A percentile compares a stretch with the other conserved stretches of the same genome.
Conservation (phyloP, 805 yeast genomes). For the Zygosaccharomyces lentus region DNA sequence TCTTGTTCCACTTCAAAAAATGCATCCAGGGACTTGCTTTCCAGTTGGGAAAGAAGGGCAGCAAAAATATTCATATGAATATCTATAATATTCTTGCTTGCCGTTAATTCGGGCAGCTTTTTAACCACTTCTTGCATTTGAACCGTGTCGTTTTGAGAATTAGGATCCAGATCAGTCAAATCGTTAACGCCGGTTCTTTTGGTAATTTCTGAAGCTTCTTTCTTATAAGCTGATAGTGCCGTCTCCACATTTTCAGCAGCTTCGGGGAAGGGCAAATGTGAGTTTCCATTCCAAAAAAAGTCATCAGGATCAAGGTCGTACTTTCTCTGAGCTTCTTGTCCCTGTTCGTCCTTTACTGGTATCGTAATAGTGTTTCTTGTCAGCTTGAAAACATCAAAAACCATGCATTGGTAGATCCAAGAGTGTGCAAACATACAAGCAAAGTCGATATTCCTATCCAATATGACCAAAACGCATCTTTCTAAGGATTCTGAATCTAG, state of each 20-base stretch:
- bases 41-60: constrained; percentile 72
- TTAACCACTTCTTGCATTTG: constrained; percentile 84
- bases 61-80: constrained; percentile 96
- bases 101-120: constrained; percentile 86
- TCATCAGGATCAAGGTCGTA: constrained; percentile 91
- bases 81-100: constrained; percentile 82
- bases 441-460: constrained; percentile 87
- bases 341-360: constrained; percentile 38
- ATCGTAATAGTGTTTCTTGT: constrained; percentile 77
- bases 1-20: constrained; percentile 93
- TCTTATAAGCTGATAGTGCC: constrained; percentile 75
- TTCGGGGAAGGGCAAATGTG: constrained; percentile 92
- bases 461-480: constrained; percentile 70
- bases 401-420: constrained; percentile 96
- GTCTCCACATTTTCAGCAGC: constrained; percentile 96
- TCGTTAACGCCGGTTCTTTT: constrained; percentile 65
- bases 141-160: constrained; percentile 49
- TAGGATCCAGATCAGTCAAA: constrained; percentile 66
- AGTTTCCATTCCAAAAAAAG: constrained; percentile 83
- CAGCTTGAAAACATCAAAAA: constrained; percentile 83
- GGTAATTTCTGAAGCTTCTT: constrained; percentile 84
- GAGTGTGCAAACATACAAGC: constrained; percentile 95
- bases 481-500: constrained; percentile 38
- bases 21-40: constrained; percentile 81
- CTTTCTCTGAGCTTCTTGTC: constrained; percentile 44